Evolutionary conservation across 1,139 yeast genomes (phyloP), one percentile per base, ranked within the genome.

Genomic region (Pichia sp.): DNA sequence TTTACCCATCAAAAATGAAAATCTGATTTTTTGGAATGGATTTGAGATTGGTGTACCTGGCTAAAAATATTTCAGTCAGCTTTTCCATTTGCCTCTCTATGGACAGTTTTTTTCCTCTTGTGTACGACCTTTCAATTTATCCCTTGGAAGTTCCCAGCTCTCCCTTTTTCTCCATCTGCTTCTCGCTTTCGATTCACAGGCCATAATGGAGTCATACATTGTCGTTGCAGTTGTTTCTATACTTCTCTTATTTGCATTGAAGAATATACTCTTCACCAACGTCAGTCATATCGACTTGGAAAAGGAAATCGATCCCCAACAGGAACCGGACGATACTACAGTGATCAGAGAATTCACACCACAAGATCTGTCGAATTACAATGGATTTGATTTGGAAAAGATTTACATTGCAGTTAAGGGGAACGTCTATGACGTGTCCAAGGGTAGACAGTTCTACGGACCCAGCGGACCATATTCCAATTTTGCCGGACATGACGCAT

Each of bases 401-500:
- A 89, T 94, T 36, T 82, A 84, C 61, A 79, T 92, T 58, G 95
- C 88, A 0, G 88, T 92, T 16, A 79, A 75, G 58, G 95, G 96
- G 2, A 81, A 77, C 41, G 96, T 92, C 5, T 92, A 78, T 62
- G 96, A 92, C 62, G 96, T 89, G 25, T 72, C 87, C 12, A 72
- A 74, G 24, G 96, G 96, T 0, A 79, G 89, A 53, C 76, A 80
- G 45, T 92, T 92, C 63, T 92, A 94, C 63, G 98, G 98, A 0
- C 98, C 98, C 4, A 89, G 94, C 23, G 97, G 97, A 0, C 96
- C 97, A 0, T 92, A 92, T 66, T 83, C 85, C 49, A 89, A 88
- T 63, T 92, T 92, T 72, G 97, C 97, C 1, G 98, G 98, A 4
- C 84, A 88, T 57, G 98, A 92, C 68, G 97, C 98, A 3, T 85